phyloP scores from a whole-genome alignment of 441 rosid species.

The Populus hybrid region DNA sequence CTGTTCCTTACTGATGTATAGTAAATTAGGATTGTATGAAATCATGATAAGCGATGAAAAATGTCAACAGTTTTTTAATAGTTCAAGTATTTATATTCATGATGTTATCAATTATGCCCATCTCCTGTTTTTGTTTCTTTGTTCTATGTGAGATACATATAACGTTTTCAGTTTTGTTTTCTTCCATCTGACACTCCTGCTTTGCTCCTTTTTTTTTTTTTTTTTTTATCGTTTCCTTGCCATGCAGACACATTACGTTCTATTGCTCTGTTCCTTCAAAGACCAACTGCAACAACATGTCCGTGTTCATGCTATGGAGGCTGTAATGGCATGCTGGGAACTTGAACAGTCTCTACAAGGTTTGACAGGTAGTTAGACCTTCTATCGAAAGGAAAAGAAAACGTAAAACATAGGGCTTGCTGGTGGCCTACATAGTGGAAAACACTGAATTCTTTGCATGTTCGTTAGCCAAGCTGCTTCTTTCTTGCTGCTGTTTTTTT shows the following conservation, averaged over 20 bases:
- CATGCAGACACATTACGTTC: slow-evolving; percentile 84
- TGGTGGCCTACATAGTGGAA: background rate
- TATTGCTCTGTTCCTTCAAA: slow-evolving; percentile 90
- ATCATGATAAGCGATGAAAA: background rate
- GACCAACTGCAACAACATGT: slow-evolving; percentile 98
- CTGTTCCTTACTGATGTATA: background rate
- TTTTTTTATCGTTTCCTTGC: background rate
- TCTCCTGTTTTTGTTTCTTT: background rate
- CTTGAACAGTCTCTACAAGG: slow-evolving; percentile 95
- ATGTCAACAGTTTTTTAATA: background rate
- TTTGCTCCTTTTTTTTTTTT: background rate
- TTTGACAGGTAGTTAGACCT: slow-evolving; percentile 61
- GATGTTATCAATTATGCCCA: slow-evolving; percentile 4
- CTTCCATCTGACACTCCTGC: slow-evolving; percentile 13
- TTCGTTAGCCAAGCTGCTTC: slow-evolving; percentile 3
- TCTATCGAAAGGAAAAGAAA: background rate
- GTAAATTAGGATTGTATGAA: background rate
- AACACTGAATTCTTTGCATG: background rate
- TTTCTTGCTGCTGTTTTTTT: background rate
- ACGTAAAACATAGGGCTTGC: background rate
- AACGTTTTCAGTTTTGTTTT: background rate
- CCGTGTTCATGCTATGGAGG: slow-evolving; percentile 99
- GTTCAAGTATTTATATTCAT: background rate
- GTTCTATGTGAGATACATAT: slow-evolving; percentile 8
- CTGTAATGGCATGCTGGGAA: slow-evolving; percentile 99